phyloP scores from a whole-genome alignment of 2,329 filamentous ascomycete genomes.

The Xylariaceae sp. region DNA sequence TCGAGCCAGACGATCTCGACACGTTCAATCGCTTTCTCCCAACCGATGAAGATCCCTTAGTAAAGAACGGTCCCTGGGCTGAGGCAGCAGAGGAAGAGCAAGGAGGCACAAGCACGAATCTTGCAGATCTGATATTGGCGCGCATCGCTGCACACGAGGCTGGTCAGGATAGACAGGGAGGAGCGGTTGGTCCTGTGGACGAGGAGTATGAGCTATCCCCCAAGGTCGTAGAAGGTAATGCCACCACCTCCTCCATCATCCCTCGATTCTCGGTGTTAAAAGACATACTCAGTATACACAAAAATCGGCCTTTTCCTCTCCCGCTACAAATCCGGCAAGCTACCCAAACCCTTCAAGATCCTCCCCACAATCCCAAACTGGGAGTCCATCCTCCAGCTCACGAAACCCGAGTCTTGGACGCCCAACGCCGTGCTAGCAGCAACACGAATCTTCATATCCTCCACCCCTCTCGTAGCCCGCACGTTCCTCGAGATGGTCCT shows the following conservation, averaged over 20 bases:
- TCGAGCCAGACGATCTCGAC: slow-evolving; percentile 84
- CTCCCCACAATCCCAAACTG: slow-evolving; percentile 87
- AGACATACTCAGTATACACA: slow-evolving; percentile 60
- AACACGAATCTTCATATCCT: slow-evolving; percentile 87
- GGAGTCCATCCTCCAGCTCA: slow-evolving; percentile 82
- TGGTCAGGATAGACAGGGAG: slow-evolving; percentile 43
- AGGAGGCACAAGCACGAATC: slow-evolving; percentile 61
- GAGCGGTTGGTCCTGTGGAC: slow-evolving; percentile 58
- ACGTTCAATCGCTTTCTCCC: slow-evolving; percentile 89
- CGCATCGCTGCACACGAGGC: slow-evolving; percentile 93
- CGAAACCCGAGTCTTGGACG: slow-evolving; percentile 69
- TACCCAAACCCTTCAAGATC: slow-evolving; percentile 97
- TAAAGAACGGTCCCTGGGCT: slow-evolving; percentile 60
- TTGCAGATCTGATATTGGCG: slow-evolving; percentile 88
- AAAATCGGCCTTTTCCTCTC: slow-evolving; percentile 74
- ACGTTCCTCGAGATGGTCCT: slow-evolving; percentile 83
- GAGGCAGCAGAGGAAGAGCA: slow-evolving; percentile 40
- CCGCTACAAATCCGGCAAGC: slow-evolving; percentile 90
- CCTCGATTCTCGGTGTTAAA: too few relatives aligned
- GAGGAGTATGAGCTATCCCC: slow-evolving; percentile 83
- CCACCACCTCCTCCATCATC: too few relatives aligned
- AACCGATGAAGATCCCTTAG: slow-evolving; percentile 64
- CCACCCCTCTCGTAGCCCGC: slow-evolving; percentile 74
- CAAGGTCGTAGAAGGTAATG: slow-evolving; percentile 70
- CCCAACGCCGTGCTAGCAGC: slow-evolving; percentile 81